Evolutionary conservation across 495 filamentous ascomycete species (phyloP), one percentile per base, ranked within the genome.

Genomic region (Corynascus novoguineensis): DNA sequence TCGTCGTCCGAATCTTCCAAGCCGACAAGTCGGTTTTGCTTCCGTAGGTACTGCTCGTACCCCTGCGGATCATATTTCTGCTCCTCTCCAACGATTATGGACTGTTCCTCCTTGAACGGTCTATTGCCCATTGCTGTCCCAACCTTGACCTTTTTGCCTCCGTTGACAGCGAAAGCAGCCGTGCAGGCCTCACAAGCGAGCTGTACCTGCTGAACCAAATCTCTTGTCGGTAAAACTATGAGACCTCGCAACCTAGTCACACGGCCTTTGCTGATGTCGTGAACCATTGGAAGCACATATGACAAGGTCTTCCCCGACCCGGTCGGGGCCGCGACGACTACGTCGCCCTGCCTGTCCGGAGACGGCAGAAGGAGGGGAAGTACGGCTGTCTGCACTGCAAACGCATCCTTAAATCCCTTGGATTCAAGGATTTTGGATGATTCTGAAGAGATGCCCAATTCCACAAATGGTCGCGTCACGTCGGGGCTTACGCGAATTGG

Each of bases 221-320:
- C 92, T 73, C 92, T 73, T 0, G 93, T 97, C 4, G 92, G 92
- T 14, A 97, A 81, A 9, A 97, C 85, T 58, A 97, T 82, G 6
- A 97, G 66, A 3, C 82, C 92, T 44, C 88, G 78, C 1, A 97
- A 73, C 49, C 77, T 81, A 0, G 83, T 86, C 4, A 81, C 68
- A 21, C 75, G 72, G 32, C 76, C 74, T 3, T 78, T 70, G 49
- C 83, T 81, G 38, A 97, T 70, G n/a, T 82, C 79, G 37, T 89
- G 82, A 15, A 96, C 73, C 60, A 97, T 81, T 0, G 92, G 92
- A n/a, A 97, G 75, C 1, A 90, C 78, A 59, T 97, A 97, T 5
- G 92, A 85, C 3, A 97, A 72, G 0, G 92, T 97, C 66, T 97
- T 97, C 45, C 92, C 92, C 0, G 92, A 97, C 5, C 92, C 92